These are phyloP conservation scores for Lentinula aciculospora DNA, from an alignment of 768 basidiomycete genomes.

Conservation along the genomic window DNA sequence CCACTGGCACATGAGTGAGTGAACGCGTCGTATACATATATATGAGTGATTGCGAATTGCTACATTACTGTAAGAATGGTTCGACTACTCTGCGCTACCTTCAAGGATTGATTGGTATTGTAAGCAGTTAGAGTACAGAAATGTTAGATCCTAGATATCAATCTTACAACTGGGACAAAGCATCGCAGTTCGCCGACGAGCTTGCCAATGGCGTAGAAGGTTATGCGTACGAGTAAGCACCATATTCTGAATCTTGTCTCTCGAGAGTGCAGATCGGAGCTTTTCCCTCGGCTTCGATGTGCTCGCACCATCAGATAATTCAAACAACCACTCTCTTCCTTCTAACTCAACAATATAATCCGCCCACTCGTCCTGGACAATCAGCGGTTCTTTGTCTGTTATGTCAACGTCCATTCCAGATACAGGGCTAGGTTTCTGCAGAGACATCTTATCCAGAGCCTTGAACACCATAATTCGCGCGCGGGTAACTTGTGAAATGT, in stretches of 20 bases:
- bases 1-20: not conserved
- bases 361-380: not conserved
- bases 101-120: no score
- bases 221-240: not conserved
- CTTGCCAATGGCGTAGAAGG: not conserved
- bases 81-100: no score
- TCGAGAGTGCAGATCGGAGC: not conserved
- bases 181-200: not conserved
- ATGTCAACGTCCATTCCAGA: not conserved
- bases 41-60: no score
- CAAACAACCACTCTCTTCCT: constrained; percentile 5
- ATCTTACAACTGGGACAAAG: not conserved
- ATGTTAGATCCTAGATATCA: not conserved
- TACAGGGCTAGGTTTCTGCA: not conserved
- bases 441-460: not conserved
- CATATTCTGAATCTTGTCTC: not conserved
- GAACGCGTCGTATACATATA: no score
- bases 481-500: not conserved
- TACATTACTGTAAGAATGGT: no score
- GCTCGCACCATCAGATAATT: not conserved
- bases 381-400: not conserved
- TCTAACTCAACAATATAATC: constrained; percentile 2
- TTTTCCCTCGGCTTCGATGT: not conserved
- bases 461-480: not conserved
- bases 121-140: not conserved